Percentiles rank a stretch among this genome's conserved stretches.
These are phyloP conservation scores for Ulota crispa DNA, from an alignment of 225 moss, liverwort and hornwort species.

Conservation along the genomic window DNA sequence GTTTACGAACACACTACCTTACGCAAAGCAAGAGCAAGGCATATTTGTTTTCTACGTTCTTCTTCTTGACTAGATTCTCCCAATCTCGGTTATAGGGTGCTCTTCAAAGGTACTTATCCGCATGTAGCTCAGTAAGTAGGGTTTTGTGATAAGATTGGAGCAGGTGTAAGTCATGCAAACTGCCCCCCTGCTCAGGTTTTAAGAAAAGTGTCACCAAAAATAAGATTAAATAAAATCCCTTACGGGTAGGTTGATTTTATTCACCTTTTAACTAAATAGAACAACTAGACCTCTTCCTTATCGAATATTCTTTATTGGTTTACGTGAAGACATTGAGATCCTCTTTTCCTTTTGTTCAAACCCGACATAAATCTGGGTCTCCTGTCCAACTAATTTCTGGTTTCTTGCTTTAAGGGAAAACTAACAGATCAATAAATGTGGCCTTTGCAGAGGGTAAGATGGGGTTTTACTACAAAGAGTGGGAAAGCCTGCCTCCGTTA, in stretches of 20 bases:
- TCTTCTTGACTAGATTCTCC: not conserved
- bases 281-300: too few species aligned
- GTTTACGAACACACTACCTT: too few species aligned
- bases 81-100: not conserved
- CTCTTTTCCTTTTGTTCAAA: too few species aligned
- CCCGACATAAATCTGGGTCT: not conserved
- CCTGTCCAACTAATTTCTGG: not conserved
- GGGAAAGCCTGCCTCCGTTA: slow-evolving; percentile 80
- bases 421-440: not conserved
- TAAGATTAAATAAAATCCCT: not conserved
- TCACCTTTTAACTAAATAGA: too few species aligned
- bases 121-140: too few species aligned
- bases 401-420: not conserved
- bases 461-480: slow-evolving; percentile 89
- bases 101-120: not conserved
- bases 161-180: not conserved
- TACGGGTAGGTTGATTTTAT: not conserved
- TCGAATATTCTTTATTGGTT: too few species aligned
- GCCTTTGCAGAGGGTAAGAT: slow-evolving; percentile 65
- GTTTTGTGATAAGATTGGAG: not conserved
- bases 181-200: not conserved
- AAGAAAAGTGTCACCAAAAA: too few species aligned
- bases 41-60: too few species aligned
- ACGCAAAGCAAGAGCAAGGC: too few species aligned
- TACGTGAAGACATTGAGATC: too few species aligned